Evolutionary conservation across 495 filamentous ascomycete genomes (phyloP).

Genomic region (Penicillium odoratum): DNA sequence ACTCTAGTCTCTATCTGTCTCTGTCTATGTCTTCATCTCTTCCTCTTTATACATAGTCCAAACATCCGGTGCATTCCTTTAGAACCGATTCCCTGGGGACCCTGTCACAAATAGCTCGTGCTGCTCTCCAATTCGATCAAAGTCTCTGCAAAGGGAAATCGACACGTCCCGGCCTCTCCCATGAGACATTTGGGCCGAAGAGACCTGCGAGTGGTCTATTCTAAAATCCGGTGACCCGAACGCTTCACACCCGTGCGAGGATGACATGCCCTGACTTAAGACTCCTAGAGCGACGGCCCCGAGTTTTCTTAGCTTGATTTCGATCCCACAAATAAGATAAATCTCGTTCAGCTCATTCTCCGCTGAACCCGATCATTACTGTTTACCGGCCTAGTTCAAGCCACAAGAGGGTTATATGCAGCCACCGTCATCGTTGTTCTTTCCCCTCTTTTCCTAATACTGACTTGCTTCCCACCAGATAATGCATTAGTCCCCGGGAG

Average conservation of each 20-base stretch:
- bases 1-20: neutral
- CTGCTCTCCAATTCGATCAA: conserved; percentile 26
- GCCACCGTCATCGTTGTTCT: conserved; percentile 13
- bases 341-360: conserved; percentile 8
- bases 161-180: conserved; percentile 30
- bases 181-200: conserved; percentile 32
- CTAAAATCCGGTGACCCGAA: conserved; percentile 37
- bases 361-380: conserved; percentile 29
- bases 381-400: conserved; percentile 29
- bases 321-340: neutral
- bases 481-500: neutral
- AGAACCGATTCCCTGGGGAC: conserved; percentile 25
- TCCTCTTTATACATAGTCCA: neutral
- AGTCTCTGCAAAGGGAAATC: conserved; percentile 22
- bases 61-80: conserved; percentile 29
- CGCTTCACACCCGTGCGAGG: conserved; percentile 32
- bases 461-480: neutral
- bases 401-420: conserved; percentile 23
- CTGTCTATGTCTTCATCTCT: neutral
- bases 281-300: conserved; percentile 5
- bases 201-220: conserved; percentile 31
- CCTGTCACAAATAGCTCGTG: conserved; percentile 26
- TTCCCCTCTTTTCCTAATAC: conserved; percentile 12
- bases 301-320: neutral
- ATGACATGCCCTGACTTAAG: conserved; percentile 22